Base-by-base conservation (phyloP, 345 rosid species). In the Physaria fendleri region DNA sequence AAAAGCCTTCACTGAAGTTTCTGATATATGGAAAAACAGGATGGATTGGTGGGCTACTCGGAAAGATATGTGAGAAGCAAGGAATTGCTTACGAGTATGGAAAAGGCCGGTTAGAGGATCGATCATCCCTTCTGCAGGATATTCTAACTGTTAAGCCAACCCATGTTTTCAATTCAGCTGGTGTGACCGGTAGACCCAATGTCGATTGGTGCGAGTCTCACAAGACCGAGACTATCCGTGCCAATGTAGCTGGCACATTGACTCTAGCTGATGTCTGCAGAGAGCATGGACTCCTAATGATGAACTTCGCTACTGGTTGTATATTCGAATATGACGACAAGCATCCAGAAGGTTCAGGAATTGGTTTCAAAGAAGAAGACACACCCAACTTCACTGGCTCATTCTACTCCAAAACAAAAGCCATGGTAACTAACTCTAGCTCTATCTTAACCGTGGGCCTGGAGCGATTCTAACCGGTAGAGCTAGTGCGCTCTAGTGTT, bases 151-250 rank as follows among this genome's bases (percentile, higher is more conserved):
- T 79, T 28, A 82, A 62, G 73, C 91, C 95, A 29, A 87, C 95
- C 8, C 91, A 87, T 77, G 95, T 87, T 34, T 82, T 87, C 66
- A 87, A 84, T 47, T 81, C 91, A 8, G 95, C 88, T 32, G 95
- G 91, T 21, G 81, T 87, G 30, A 87, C 91, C 2, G 88, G 88
- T 28, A 82, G 88, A 58, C 95, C 90, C 10, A 87, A 87, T 51
- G 88, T 84, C 24, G 95, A 87, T 67, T 84, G 91, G 91, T 87
- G 91, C 47, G 95, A 87, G 59, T 64, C 86, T 48, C 86, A 87
- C 64, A 82, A 77, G 71, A 49, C 84, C 0, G 88, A 84, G 66
- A 87, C 95, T 9, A 82, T 84, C 55, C 79, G 88, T 35, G 71
- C 91, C 58, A 87, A 87, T 16, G 95, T 87, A 16, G 72, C 79